These are phyloP conservation scores for Candida coleopterorum DNA, from an alignment of 805 yeast species.

Conservation along the genomic window DNA sequence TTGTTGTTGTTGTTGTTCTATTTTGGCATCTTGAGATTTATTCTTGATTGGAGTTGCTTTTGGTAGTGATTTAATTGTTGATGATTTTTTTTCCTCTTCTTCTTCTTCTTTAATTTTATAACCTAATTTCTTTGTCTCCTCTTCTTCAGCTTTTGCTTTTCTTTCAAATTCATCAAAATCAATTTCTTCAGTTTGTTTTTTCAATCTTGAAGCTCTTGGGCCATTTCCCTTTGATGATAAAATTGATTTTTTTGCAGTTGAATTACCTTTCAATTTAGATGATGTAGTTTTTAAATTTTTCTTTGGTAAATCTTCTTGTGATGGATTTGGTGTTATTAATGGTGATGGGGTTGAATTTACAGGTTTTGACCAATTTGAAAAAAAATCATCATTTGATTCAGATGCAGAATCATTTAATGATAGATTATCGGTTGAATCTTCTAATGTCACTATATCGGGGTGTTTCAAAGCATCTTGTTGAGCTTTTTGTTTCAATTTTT, in stretches of 20 bases:
- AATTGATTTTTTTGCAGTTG: slow-evolving; percentile 28
- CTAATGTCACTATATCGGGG: slow-evolving; percentile 73
- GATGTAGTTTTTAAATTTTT: slow-evolving; percentile 16
- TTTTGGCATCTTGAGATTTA: slow-evolving; percentile 10
- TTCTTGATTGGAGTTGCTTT: slow-evolving; percentile 13
- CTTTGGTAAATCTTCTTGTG: slow-evolving; percentile 32
- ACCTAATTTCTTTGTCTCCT: slow-evolving; percentile 54
- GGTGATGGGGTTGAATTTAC: slow-evolving; percentile 47
- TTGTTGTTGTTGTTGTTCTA: neutral
- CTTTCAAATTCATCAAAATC: slow-evolving; percentile 62
- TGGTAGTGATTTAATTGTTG: neutral
- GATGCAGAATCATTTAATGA: slow-evolving; percentile 24
- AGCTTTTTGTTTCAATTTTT: slow-evolving; percentile 68
- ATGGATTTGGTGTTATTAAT: slow-evolving; percentile 39
- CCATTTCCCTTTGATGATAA: slow-evolving; percentile 50
- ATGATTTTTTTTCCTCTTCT: too few relatives aligned
- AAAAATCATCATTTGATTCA: slow-evolving; percentile 72
- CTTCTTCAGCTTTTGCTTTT: slow-evolving; percentile 79
- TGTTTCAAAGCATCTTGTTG: slow-evolving; percentile 59
- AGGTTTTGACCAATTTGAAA: slow-evolving; percentile 90
- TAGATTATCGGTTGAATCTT: slow-evolving; percentile 33
- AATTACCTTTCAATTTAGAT: slow-evolving; percentile 13
- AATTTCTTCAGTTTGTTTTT: slow-evolving; percentile 48
- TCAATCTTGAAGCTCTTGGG: slow-evolving; percentile 51
- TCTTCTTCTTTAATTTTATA: slow-evolving; percentile 36